Evolutionary conservation across 192 early-diverging fungal genomes (phyloP), one percentile per base, ranked within the genome.

Genomic region (Mortierella claussenii): DNA sequence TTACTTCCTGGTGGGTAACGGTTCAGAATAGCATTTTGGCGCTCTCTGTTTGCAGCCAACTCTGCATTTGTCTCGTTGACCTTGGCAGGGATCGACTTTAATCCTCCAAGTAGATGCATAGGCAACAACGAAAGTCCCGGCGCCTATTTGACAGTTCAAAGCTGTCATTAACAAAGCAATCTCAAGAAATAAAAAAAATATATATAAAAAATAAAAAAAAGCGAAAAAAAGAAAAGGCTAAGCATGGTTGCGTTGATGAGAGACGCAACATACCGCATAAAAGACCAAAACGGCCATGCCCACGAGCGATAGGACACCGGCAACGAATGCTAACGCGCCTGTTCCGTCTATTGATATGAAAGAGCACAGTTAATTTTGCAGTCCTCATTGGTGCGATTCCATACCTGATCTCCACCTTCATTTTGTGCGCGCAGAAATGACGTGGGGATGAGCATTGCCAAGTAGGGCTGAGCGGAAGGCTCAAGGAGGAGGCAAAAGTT

Each of bases 201-300:
- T n/a, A n/a, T n/a, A n/a, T n/a, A n/a, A n/a, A n/a, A n/a, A n/a
- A n/a, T n/a, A n/a, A n/a, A n/a, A n/a, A n/a, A n/a, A n/a, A n/a
- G 28, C 44, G 31, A n/a, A 27, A 50, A 37, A 58, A 51, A 40
- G 55, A 40, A 40, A 40, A 10, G 37, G 13, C 7, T 40, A 10
- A 40, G 13, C 13, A 40, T 40, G 37, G 13, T 10, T 40, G 7
- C 8, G 13, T 13, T 40, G 37, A 40, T 61, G 20, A 43, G 46
- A 20, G 30, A 24, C 13, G 53, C n/a, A 32, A 26, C 69, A 55
- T 84, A 88, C 84, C 12, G 86, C 87, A 48, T 89, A 89, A 18
- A 60, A 70, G 20, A 89, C 68, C 43, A 84, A 84, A 8, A 88
- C 76, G 20, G 68, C 26, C 83, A 84, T 85, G 15, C 88, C 88